Percentiles rank a stretch among this genome's conserved stretches.
Evolutionary conservation across 2,329 filamentous ascomycete species (phyloP).

Genomic region (Fusarium mangiferae): DNA sequence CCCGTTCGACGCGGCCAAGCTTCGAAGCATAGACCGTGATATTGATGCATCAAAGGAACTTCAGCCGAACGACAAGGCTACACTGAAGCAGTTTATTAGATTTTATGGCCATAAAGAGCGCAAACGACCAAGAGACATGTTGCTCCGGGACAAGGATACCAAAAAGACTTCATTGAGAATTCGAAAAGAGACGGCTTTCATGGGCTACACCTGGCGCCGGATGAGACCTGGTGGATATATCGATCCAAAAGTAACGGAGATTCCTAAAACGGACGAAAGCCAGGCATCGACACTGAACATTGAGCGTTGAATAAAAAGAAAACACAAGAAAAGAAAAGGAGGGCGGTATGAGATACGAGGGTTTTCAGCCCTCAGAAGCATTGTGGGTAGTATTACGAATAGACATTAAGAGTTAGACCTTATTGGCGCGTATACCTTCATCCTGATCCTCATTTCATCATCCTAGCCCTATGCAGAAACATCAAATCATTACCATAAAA

Average conservation of each 20-base stretch:
- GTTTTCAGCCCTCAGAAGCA: background rate
- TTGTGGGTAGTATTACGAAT: constrained; percentile 39
- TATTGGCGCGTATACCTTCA: constrained; percentile 21
- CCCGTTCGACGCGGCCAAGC: constrained; percentile 60
- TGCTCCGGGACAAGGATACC: constrained; percentile 78
- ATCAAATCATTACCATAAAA: constrained; percentile 28
- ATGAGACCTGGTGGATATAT: constrained; percentile 50
- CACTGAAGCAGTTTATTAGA: constrained; percentile 62
- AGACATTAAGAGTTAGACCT: constrained; percentile 41
- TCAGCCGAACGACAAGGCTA: constrained; percentile 51
- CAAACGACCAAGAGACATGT: constrained; percentile 84
- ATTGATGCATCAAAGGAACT: constrained; percentile 55
- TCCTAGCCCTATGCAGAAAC: constrained; percentile 31
- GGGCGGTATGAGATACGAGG: background rate
- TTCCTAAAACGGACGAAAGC: background rate
- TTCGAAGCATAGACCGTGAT: constrained; percentile 61
- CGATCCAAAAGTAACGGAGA: constrained; percentile 12
- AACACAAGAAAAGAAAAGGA: background rate
- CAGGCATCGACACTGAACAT: background rate
- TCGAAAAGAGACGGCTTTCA: constrained; percentile 83
- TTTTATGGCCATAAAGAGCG: constrained; percentile 71
- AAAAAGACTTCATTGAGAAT: constrained; percentile 78
- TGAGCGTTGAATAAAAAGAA: background rate
- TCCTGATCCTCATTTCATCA: constrained; percentile 37
- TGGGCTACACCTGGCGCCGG: constrained; percentile 87